Base-by-base conservation (phyloP, 1,284 basidiomycete genomes). In the Tilletia indica region DNA sequence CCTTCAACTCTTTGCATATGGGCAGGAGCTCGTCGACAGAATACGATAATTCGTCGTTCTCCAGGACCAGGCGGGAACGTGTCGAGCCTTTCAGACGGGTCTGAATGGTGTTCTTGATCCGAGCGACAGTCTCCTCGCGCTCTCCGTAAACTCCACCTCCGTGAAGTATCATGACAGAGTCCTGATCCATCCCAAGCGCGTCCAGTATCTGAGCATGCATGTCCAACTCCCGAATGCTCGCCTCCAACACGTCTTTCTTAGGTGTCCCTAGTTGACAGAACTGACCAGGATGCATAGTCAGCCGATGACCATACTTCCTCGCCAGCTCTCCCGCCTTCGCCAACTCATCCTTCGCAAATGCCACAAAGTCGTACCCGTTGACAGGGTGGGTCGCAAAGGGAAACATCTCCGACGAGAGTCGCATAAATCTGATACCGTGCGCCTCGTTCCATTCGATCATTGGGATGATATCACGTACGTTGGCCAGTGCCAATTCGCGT, bases 41-140 rank as follows among this genome's bases (percentile, higher is more conserved):
- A 85, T 94, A 96, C 78, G 92, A 93, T 76, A 95, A 88, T 86
- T 95, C 94, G 81, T 96, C 94, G 75, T 96, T 97, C 85, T 96
- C 94, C 19, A 97, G 87, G 0, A 94, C 94, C 31, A 95, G 84
- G 48, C 94, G 87, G 4, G 87, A 87, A 74, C 91, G 89, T 73
- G 93, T 89, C 36, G 89, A 88, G 38, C 88, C 85, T 2, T 90
- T 87, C 5, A 95, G 86, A 8, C 86, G 78, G 3, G 88, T 86
- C 58, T 82, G 85, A 72, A 92, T 91, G 8, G 90, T 91, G 73
- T 89, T 86, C 80, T 90, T 91, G 83, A 96, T 89, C 5, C 94
- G 88, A 42, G 87, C 87, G 1, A 94, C 85, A 0, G 94, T 90
- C 2, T 88, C 87, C 21, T 82, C 78, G 80, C 94, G 94, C 81